Evolutionary conservation across 495 filamentous ascomycete species (phyloP).

Genomic region (Podospora didyma): DNA sequence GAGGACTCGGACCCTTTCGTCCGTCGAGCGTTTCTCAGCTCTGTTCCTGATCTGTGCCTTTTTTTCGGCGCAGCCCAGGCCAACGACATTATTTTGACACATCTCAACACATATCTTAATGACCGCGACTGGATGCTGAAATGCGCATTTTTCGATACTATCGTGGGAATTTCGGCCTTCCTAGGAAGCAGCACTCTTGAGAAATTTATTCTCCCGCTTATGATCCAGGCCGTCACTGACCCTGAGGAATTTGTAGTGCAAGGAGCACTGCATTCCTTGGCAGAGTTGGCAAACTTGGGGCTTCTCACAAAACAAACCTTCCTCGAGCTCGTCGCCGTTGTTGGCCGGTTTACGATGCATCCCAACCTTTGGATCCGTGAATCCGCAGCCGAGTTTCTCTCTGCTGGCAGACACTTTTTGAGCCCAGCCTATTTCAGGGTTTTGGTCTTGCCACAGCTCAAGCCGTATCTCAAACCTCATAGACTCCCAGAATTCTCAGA

Average conservation of each 20-base stretch:
- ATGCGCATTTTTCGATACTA: constrained; percentile 93
- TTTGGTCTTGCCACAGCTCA: constrained; percentile 72
- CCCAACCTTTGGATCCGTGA: constrained; percentile 95
- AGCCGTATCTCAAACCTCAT: constrained; percentile 73
- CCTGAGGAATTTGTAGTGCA: constrained; percentile 94
- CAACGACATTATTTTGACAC: constrained; percentile 90
- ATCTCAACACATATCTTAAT: constrained; percentile 97
- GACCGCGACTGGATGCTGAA: constrained; percentile 95
- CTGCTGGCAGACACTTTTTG: constrained; percentile 70
- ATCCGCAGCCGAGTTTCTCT: constrained; percentile 77
- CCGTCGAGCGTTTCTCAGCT: constrained; percentile 86
- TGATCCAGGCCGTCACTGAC: constrained; percentile 95
- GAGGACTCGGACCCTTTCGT: constrained; percentile 87
- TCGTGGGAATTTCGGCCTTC: constrained; percentile 88
- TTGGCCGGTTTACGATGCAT: constrained; percentile 82
- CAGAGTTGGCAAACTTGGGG: constrained; percentile 84
- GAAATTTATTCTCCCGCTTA: constrained; percentile 92
- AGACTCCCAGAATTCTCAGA: constrained; percentile 62
- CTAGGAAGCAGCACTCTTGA: constrained; percentile 83
- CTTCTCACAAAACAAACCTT: constrained; percentile 78
- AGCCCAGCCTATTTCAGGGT: constrained; percentile 78
- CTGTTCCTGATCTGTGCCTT: constrained; percentile 86
- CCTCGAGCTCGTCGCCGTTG: constrained; percentile 80
- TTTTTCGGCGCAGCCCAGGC: constrained; percentile 89
- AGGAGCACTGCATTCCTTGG: constrained; percentile 80